Evolutionary conservation across 2,329 filamentous ascomycete species (phyloP).

Genomic region (Cladophialophora psammophila): DNA sequence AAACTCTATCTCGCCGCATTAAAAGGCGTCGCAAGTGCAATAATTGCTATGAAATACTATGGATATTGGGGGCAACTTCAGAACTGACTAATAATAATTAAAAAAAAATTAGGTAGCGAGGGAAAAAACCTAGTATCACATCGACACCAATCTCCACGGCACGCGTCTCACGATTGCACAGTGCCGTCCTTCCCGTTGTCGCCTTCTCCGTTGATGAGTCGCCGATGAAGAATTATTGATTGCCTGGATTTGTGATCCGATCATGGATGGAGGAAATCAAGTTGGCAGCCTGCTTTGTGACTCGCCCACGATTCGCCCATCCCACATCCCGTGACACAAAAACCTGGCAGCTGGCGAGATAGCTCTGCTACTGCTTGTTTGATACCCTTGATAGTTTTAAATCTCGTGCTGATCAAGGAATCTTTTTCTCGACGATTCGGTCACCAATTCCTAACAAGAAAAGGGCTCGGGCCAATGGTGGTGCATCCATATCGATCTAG

Average conservation of each 20-base stretch:
- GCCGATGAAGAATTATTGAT: slow-evolving; percentile 7
- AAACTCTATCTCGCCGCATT: slow-evolving; percentile 18
- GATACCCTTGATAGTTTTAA: background rate
- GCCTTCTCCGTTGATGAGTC: slow-evolving; percentile 10
- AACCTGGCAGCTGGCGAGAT: slow-evolving; percentile 19
- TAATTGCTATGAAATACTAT: background rate
- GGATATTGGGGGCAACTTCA: background rate
- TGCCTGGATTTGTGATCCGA: slow-evolving; percentile 20
- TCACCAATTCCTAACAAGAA: background rate
- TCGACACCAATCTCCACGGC: slow-evolving; percentile 7
- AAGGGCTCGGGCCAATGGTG: background rate
- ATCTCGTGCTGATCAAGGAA: background rate
- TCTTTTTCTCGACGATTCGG: background rate
- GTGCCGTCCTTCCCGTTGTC: slow-evolving; percentile 8
- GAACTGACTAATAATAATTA: background rate
- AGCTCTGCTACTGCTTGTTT: background rate
- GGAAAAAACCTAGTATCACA: background rate
- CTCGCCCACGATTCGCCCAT: slow-evolving; percentile 21
- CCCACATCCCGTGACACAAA: slow-evolving; percentile 11
- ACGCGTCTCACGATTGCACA: slow-evolving; percentile 8
- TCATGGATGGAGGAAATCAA: slow-evolving; percentile 1
- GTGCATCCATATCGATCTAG: background rate
- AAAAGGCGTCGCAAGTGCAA: background rate
- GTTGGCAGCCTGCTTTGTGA: slow-evolving; percentile 16
- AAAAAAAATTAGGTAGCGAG: background rate